Base-by-base conservation (phyloP, 208 protist species). In the Acanthamoeba castellanii region DNA sequence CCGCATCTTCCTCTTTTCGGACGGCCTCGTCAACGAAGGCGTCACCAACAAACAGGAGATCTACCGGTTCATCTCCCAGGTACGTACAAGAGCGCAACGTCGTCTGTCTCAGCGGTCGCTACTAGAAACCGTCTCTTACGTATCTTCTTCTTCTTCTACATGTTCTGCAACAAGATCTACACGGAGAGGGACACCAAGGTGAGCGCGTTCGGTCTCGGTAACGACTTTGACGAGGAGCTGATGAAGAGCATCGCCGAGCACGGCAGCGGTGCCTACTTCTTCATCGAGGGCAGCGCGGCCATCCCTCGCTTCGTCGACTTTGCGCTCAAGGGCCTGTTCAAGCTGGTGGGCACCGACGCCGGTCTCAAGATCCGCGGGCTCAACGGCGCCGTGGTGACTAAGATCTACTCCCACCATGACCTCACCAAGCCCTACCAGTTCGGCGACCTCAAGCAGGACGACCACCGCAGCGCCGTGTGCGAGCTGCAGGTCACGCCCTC, bases 1-100 rank as follows among this genome's bases (percentile, higher is more conserved):
- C 66, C 57, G 88, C 37, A 93, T 93, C 88, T 93, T 93, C 66
- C 66, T 93, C 22, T 93, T 93, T 42, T 93, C 88, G 30, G 88
- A 93, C 34, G 88, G 88, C 45, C 88, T 93, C 42, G 88, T 93
- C 34, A 93, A 93, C 66, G 88, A 93, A 22, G 88, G 88, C 34
- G 27, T 93, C 64, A 72, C 57, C 30, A 42, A 93, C 64, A 93
- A 93, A 27, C 8, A 8, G 5, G 2, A 93, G 88, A 93, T 93
- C 66, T 72, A 72, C 66, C 2, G 18, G 7, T 57, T 93, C 59
- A 78, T 93, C 66, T 78, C 64, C 22, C 13, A 47, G 13, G 88
- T 89, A 45, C 16, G 50, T 66, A 32, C 45, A 2, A 27, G 9
- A 5, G 7, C 6, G 27, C 72, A 27, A 6, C 8, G 4, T 37